Conservation (phyloP, 306 rosid genomes). For the Casuarina cunninghamiana region DNA sequence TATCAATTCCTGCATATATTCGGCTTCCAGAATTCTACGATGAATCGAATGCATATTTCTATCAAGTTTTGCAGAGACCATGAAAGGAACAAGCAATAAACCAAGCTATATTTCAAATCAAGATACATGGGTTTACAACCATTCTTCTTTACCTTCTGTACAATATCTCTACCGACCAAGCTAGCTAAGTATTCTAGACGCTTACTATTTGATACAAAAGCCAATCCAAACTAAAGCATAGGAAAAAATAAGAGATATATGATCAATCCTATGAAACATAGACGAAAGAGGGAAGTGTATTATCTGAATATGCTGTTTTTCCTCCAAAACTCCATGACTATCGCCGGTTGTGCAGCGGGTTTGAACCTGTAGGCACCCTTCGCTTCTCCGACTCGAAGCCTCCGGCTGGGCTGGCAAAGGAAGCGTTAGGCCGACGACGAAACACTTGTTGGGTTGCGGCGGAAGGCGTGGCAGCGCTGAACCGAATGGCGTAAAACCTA, state of each 20-base stretch:
- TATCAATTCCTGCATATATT: background rate
- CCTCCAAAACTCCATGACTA: slow-evolving; percentile 36
- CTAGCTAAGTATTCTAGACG: slow-evolving; percentile 37
- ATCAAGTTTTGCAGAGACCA: background rate
- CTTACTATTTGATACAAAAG: slow-evolving; percentile 21
- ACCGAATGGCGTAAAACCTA: slow-evolving; percentile 33
- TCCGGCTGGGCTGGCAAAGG: slow-evolving; percentile 23
- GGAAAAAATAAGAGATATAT: slow-evolving; percentile 10
- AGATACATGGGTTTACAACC: slow-evolving; percentile 15
- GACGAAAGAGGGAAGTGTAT: slow-evolving; percentile 19
- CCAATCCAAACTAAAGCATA: slow-evolving; percentile 24
- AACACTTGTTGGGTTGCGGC: slow-evolving; percentile 34
- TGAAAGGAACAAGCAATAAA: background rate
- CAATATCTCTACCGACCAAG: slow-evolving; percentile 45
- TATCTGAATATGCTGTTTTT: slow-evolving; percentile 20
- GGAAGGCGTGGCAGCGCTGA: slow-evolving; percentile 45
- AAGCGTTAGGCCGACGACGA: slow-evolving; percentile 39
- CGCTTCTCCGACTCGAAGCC: slow-evolving; percentile 62
- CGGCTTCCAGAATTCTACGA: background rate
- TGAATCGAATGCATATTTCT: background rate
- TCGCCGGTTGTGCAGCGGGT: slow-evolving; percentile 94
- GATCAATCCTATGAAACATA: slow-evolving; percentile 27
- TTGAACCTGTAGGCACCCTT: slow-evolving; percentile 88
- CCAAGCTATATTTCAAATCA: background rate
- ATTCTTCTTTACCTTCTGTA: slow-evolving; percentile 51